Evolutionary conservation across 495 filamentous ascomycete genomes (phyloP).

Genomic region (Lindgomyces ingoldianus): DNA sequence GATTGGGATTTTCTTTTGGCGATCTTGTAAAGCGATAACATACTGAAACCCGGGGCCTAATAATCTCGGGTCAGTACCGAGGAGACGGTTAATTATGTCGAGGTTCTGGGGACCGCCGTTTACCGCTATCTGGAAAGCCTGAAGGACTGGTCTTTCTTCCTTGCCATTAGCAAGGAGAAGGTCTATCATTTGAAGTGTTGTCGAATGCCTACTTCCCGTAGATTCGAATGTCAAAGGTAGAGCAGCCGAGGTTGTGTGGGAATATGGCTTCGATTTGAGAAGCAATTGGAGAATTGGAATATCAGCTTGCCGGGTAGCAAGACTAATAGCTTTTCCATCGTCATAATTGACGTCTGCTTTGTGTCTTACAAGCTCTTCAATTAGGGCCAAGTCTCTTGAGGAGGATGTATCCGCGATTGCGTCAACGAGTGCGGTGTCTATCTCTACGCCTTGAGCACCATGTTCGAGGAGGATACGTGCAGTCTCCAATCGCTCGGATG

Average conservation of each 20-base stretch:
- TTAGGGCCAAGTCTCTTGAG: constrained; percentile 25
- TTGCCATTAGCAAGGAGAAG: constrained; percentile 9
- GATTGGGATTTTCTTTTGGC: constrained; percentile 11
- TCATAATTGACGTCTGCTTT: constrained; percentile 24
- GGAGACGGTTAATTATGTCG: constrained; percentile 30
- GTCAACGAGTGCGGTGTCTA: constrained; percentile 29
- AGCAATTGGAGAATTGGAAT: constrained; percentile 17
- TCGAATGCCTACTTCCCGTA: background rate
- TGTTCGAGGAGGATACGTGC: constrained; percentile 17
- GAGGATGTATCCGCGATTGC: constrained; percentile 16
- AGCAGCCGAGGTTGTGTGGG: constrained; percentile 8
- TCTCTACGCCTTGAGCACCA: constrained; percentile 21
- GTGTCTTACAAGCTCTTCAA: constrained; percentile 20
- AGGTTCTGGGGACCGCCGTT: constrained; percentile 19
- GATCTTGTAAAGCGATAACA: background rate
- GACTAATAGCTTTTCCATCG: constrained; percentile 17
- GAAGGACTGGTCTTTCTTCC: background rate
- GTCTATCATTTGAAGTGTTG: constrained; percentile 23
- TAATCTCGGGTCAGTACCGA: constrained; percentile 9
- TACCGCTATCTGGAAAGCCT: constrained; percentile 18
- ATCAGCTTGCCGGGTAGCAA: constrained; percentile 25
- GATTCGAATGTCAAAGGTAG: constrained; percentile 23
- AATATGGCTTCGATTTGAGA: constrained; percentile 7
- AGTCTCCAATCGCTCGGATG: constrained; percentile 16
- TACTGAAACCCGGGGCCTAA: constrained; percentile 11